A percentile compares a stretch with the other conserved stretches of the same genome.
phyloP scores from a whole-genome alignment of 2,329 filamentous ascomycete species.

The Botrytis sinoallii region DNA sequence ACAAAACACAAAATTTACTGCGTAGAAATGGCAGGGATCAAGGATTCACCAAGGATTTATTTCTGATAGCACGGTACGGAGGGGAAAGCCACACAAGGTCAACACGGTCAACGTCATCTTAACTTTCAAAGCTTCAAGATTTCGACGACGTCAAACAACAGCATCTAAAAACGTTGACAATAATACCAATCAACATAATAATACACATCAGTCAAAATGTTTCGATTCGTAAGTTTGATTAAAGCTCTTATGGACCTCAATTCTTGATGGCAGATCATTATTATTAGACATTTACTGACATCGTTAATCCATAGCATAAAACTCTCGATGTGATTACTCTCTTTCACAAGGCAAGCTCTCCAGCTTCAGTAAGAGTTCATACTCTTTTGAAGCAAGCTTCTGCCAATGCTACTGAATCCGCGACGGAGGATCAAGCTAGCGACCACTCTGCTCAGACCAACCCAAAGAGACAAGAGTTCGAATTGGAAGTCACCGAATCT shows the following conservation, averaged over 20 bases:
- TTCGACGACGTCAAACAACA: not conserved
- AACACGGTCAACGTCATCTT: constrained; percentile 10
- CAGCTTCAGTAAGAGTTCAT: constrained; percentile 69
- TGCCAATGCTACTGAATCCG: constrained; percentile 61
- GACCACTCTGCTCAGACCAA: constrained; percentile 60
- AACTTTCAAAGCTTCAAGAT: not conserved
- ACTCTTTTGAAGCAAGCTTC: constrained; percentile 78
- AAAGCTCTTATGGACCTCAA: not conserved
- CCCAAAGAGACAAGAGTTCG: constrained; percentile 62
- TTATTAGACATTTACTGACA: constrained; percentile 12
- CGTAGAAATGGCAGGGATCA: constrained; percentile 9
- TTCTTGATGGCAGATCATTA: not conserved
- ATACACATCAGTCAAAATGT: constrained; percentile 35
- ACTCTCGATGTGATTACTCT: constrained; percentile 88
- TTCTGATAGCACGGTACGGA: not conserved
- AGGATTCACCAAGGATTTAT: not conserved
- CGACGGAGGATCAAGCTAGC: constrained; percentile 72
- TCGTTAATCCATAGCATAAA: constrained; percentile 57
- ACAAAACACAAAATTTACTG: constrained; percentile 11
- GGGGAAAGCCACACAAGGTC: not conserved
- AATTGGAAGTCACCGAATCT: constrained; percentile 79
- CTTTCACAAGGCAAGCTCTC: constrained; percentile 80
- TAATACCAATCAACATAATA: not conserved
- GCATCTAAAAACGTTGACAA: not conserved
- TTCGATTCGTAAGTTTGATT: constrained; percentile 36